Evolutionary conservation across 345 rosid genomes (phyloP).

Genomic region (Chamaenerion angustifolium): DNA sequence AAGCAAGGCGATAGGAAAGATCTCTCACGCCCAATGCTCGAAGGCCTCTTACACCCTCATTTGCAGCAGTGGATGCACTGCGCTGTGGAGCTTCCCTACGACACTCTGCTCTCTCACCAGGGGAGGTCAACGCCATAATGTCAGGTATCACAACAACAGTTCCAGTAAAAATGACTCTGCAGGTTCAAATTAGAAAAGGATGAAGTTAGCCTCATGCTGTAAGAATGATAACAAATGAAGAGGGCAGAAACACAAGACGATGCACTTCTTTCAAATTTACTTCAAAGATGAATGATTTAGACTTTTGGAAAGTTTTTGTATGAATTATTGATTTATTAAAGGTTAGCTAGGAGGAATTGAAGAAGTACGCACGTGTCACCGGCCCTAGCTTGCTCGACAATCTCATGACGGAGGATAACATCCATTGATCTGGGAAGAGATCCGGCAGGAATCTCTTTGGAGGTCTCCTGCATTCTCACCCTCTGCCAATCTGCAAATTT

Average conservation of each 20-base stretch:
- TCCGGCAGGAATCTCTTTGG: slow-evolving; percentile 91
- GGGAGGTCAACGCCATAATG: slow-evolving; percentile 72
- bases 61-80: slow-evolving; percentile 42
- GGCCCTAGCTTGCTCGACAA: slow-evolving; percentile 95
- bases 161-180: slow-evolving; percentile 87
- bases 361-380: slow-evolving; percentile 69
- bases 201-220: not conserved
- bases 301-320: too few relatives aligned
- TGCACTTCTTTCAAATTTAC: too few relatives aligned
- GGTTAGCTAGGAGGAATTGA: slow-evolving; percentile 29
- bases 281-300: too few relatives aligned
- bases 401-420: slow-evolving; percentile 86
- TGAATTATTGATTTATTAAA: too few relatives aligned
- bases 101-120: slow-evolving; percentile 87
- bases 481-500: slow-evolving; percentile 98
- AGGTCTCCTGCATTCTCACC: slow-evolving; percentile 96
- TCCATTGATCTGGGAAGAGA: slow-evolving; percentile 88
- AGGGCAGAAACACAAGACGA: not conserved
- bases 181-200: slow-evolving; percentile 1
- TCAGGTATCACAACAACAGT: slow-evolving; percentile 84
- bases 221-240: not conserved
- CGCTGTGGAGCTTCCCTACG: slow-evolving; percentile 60
- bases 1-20: slow-evolving; percentile 82
- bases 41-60: slow-evolving; percentile 79
- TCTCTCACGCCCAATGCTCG: slow-evolving; percentile 89